Percentiles rank a stretch among this genome's conserved stretches.
These are phyloP conservation scores for Boletus eberwhitei DNA, from an alignment of 768 basidiomycete species.

Conservation along the genomic window DNA sequence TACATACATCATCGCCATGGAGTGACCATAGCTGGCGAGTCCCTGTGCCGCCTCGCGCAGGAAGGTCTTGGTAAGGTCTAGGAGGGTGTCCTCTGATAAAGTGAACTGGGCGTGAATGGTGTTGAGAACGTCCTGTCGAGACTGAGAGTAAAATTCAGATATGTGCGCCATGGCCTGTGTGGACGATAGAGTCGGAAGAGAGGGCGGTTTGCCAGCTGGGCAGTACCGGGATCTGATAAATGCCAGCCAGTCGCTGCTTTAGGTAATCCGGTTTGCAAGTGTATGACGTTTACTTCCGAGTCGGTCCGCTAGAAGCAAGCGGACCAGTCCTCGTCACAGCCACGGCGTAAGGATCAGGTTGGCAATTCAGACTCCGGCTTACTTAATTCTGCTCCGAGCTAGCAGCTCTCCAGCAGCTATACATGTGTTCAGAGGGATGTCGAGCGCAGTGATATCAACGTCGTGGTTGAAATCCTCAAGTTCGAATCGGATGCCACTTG, in stretches of 20 bases:
- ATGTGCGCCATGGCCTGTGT: constrained; percentile 34
- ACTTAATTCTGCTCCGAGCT: no score
- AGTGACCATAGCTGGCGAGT: constrained; percentile 64
- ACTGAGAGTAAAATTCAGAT: constrained; percentile 40
- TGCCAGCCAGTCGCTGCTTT: neutral
- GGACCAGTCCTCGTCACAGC: no score
- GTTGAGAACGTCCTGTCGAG: constrained; percentile 51
- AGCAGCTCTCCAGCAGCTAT: no score
- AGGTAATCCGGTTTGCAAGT: constrained; percentile 1
- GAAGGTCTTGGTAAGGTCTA: constrained; percentile 74
- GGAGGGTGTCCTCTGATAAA: constrained; percentile 56
- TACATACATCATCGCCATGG: constrained; percentile 90
- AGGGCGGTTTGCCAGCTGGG: neutral
- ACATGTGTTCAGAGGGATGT: no score
- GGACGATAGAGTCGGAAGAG: neutral
- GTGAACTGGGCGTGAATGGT: constrained; percentile 72
- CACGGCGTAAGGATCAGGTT: no score
- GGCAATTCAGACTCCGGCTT: no score
- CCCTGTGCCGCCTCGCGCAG: constrained; percentile 77
- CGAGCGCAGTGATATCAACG: no score
- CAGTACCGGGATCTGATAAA: no score
- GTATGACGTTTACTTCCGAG: no score
- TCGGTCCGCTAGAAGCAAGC: no score
- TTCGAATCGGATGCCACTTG: no score
- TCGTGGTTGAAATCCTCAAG: no score